Base-by-base conservation (phyloP, 1,139 yeast species). In the Blastobotrys capitulatus region DNA sequence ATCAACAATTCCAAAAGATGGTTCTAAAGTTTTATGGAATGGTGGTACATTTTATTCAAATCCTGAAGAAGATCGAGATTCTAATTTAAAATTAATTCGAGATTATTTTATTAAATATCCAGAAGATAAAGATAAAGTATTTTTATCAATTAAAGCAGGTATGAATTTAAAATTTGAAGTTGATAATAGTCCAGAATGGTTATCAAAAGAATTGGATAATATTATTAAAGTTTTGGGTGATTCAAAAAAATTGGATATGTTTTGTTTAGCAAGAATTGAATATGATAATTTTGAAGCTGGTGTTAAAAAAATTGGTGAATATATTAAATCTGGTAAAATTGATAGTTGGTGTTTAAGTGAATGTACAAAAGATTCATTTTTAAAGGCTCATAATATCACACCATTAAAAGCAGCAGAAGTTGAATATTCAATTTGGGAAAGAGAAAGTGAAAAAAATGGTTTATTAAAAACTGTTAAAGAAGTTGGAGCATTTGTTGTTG, bases 21-120 rank as follows among this genome's bases (percentile, higher is more conserved):
- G 80, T 32, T 76, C 76, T 51, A 77, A 76, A 29, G 75, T 83
- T 52, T 69, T 86, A 68, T 70, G 86, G 69, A 87, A 87, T 61
- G 80, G 79, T 29, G 95, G 94, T 49, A 92, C 83, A 58, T 86
- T 87, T 62, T 88, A 88, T 60, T 92, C 92, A 27, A 87, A 86
- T 60, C 80, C 79, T 27, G 94, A 92, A 49, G 92, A 83, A 58
- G 67, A 74, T 44, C 67, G 66, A 5, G 66, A 69, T 45, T 71
- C 75, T 43, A 81, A 81, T 58, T 67, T 85, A 66, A 69, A 76
- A 57, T 73, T 80, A 48, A 61, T 86, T 42, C 70, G 76, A 48
- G 76, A 74, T 13, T 87, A 83, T 62, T 78, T 85, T 52, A 73
- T 68, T 15, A 70, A 74, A 57, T 71, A 78, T 53, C 85, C 86